Base-by-base conservation (phyloP, 2,329 filamentous ascomycete species). In the Corniculantispora saksenae region DNA sequence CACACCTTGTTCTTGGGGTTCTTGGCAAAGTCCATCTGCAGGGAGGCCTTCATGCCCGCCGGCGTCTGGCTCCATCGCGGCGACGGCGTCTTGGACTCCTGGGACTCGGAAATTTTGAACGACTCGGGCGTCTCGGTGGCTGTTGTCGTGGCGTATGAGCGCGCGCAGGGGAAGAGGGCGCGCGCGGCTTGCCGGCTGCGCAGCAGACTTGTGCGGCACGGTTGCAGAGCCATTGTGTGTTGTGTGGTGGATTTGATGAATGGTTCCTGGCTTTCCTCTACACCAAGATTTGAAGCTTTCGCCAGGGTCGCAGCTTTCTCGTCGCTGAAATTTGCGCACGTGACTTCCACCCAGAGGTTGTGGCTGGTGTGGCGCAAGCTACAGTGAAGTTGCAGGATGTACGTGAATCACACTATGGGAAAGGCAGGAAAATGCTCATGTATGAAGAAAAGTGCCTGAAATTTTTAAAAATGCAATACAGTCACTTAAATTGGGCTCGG, bases 1-100 rank as follows among this genome's bases (percentile, higher is more conserved):
- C 87, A 94, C 73, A 76, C 72, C 68, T 82, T 84, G 71, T 79
- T 83, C 67, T 71, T 75, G 61, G 80, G 86, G 72, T 82, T 81
- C 78, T 79, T 87, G 74, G 81, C 83, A 69, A 79, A 84, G 79
- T 81, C 87, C 75, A 83, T 85, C 70, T 79, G 89, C 81, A 92
- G 86, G 1, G 88, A 86, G 4, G 89, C 89, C 78, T 89, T 91
- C 83, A 92, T 90, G 65, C 79, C 81, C 68, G 84, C 80, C 12
- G 91, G 91, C 9, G 91, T 93, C 72, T 88, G 84, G 13, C 86
- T 83, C 91, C 91, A 93, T 80, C 90, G 83, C 59, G 90, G 89
- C 69, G 47, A n/a, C 29, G 56, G 13, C 27, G 64, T 48, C 38
- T 43, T 50, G 45, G 54, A 15, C 48, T 58, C 35, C 51, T 7